Conservation (phyloP, 2,329 filamentous ascomycete species). For the Stylonectria norvegica region DNA sequence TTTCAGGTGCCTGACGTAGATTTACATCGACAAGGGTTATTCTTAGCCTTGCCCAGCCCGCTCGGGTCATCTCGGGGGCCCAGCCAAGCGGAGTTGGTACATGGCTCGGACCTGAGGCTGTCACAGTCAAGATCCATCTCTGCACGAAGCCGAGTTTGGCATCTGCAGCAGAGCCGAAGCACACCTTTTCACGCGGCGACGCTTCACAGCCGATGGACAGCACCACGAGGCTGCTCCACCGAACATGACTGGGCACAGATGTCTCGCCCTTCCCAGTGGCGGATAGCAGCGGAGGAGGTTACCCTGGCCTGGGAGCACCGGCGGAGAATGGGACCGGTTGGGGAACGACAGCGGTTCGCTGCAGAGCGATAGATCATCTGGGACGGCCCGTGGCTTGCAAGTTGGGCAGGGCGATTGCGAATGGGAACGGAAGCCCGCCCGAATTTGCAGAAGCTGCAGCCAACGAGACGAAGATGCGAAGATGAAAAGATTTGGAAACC, state of each 20-base stretch:
- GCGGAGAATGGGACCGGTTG: slow-evolving; percentile 2
- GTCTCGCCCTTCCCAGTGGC: slow-evolving; percentile 1
- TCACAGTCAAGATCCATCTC: not conserved
- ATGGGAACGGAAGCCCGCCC: no score
- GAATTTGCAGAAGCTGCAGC: no score
- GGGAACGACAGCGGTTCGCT: no score
- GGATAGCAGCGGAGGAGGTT: slow-evolving; percentile 11
- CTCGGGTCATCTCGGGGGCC: slow-evolving; percentile 23
- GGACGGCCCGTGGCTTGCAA: no score
- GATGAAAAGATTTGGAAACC: no score
- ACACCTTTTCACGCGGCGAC: slow-evolving; percentile 6
- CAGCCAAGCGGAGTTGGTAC: slow-evolving; percentile 15
- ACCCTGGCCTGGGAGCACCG: no score
- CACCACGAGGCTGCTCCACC: slow-evolving; percentile 25
- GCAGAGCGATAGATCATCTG: no score
- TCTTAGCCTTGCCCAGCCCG: slow-evolving; percentile 7
- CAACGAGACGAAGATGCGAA: no score
- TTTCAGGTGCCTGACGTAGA: slow-evolving; percentile 5
- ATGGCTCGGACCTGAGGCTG: not conserved
- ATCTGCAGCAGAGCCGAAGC: slow-evolving; percentile 5
- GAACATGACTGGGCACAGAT: slow-evolving; percentile 24
- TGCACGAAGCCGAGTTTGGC: not conserved
- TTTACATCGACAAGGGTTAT: no score
- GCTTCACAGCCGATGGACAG: slow-evolving; percentile 5
- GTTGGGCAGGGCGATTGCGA: no score